These are phyloP conservation scores for Phytophthora pluvialis DNA, from an alignment of 352 stramenopile species.

Conservation along the genomic window DNA sequence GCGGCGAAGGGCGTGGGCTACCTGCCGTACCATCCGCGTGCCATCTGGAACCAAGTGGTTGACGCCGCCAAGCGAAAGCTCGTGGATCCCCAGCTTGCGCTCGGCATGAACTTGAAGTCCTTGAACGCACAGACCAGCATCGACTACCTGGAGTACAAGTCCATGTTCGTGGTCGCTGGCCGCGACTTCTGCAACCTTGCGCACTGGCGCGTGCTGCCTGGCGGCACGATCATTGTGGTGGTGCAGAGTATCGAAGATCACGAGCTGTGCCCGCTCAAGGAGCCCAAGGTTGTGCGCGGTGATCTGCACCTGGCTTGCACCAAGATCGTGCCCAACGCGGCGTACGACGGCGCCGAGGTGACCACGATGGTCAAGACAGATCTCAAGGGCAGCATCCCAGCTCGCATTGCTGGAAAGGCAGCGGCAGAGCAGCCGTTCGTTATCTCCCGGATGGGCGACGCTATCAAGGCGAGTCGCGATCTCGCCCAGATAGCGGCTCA, in stretches of 20 bases:
- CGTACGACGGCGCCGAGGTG: slow-evolving; percentile 64
- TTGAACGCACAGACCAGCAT: slow-evolving; percentile 70
- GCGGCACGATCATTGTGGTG: slow-evolving; percentile 74
- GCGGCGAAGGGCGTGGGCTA: slow-evolving; percentile 61
- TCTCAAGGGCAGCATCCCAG: slow-evolving; percentile 72
- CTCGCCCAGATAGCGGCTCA: slow-evolving; percentile 37
- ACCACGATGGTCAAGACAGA: slow-evolving; percentile 79
- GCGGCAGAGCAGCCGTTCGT: slow-evolving; percentile 73
- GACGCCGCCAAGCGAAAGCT: slow-evolving; percentile 55
- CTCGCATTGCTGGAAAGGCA: slow-evolving; percentile 65
- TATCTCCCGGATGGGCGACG: slow-evolving; percentile 56
- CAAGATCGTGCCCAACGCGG: slow-evolving; percentile 68
- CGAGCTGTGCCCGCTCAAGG: slow-evolving; percentile 61
- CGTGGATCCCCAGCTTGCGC: slow-evolving; percentile 64
- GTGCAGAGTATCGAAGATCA: slow-evolving; percentile 70
- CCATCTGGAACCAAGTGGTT: slow-evolving; percentile 61
- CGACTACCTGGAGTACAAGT: slow-evolving; percentile 84
- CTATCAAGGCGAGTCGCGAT: slow-evolving; percentile 61
- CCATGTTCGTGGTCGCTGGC: slow-evolving; percentile 74
- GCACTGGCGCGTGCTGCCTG: slow-evolving; percentile 71
- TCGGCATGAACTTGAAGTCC: slow-evolving; percentile 43
- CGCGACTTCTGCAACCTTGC: slow-evolving; percentile 77
- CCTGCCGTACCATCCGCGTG: slow-evolving; percentile 56
- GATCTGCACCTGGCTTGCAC: slow-evolving; percentile 71
- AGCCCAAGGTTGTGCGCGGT: slow-evolving; percentile 72